Evolutionary conservation across 345 rosid species (phyloP).

Genomic region (Capsella bursapastoris): DNA sequence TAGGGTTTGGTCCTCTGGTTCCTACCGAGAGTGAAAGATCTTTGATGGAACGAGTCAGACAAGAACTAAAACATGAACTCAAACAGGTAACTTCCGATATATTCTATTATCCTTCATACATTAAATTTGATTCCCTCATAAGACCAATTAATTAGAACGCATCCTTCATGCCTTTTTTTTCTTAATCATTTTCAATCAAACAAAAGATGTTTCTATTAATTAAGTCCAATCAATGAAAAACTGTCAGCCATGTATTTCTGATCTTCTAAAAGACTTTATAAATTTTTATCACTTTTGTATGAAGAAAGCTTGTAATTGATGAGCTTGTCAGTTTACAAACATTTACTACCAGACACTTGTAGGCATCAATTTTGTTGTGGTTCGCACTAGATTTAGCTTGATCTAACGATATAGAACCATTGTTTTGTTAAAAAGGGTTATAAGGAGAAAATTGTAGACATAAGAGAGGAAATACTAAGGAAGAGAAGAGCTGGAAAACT

Average conservation of each 20-base stretch:
- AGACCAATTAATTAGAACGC: too few species aligned
- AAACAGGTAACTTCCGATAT: constrained; percentile 65
- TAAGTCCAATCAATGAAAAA: neutral
- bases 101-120: neutral
- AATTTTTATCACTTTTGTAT: neutral
- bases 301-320: neutral
- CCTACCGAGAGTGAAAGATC: constrained; percentile 97
- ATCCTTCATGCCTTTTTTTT: neutral
- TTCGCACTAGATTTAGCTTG: constrained; percentile 5
- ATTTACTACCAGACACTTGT: constrained; percentile 1
- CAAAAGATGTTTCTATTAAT: neutral
- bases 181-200: neutral
- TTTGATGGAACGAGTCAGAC: constrained; percentile 95
- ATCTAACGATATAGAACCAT: constrained; percentile 8
- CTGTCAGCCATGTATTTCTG: neutral
- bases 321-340: neutral
- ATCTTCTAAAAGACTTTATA: neutral
- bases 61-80: constrained; percentile 90
- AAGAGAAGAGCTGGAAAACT: constrained; percentile 98
- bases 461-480: constrained; percentile 92
- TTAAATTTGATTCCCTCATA: neutral
- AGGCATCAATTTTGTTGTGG: neutral
- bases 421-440: constrained; percentile 58
- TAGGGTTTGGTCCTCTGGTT: constrained; percentile 93
- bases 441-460: constrained; percentile 91